Evolutionary conservation across 73 alveolate species (phyloP).

Genomic region (Stentor roeselii): DNA sequence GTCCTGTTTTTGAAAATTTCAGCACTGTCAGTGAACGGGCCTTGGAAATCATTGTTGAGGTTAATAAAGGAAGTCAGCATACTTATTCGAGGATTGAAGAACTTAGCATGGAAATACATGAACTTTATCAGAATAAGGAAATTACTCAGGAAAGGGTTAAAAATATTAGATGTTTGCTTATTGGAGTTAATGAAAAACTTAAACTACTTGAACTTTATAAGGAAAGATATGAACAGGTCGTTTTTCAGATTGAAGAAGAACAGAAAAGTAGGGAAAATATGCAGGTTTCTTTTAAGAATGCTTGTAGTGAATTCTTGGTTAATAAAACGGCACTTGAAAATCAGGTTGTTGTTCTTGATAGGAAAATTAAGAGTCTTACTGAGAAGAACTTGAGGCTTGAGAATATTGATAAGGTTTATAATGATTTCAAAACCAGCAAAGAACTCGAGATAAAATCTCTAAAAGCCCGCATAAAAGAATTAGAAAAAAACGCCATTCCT

Average conservation of each 20-base stretch:
- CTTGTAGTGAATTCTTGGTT: not conserved
- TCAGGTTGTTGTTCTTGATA: not conserved
- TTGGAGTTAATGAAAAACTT: not conserved
- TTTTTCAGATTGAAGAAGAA: not conserved
- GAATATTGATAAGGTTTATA: not conserved
- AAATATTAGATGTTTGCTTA: not conserved
- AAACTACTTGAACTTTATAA: not conserved
- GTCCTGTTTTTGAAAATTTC: not conserved
- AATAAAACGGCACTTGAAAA: not conserved
- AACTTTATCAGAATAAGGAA: not conserved
- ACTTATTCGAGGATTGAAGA: not conserved
- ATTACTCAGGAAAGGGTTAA: not conserved
- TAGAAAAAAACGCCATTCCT: not conserved
- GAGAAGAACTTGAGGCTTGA: not conserved
- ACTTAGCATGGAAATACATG: not conserved
- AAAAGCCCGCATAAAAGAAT: not conserved
- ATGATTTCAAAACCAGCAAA: too few relatives aligned
- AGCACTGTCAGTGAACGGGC: not conserved
- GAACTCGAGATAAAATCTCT: not conserved
- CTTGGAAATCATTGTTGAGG: not conserved
- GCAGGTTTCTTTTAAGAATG: not conserved
- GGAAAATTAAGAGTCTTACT: not conserved
- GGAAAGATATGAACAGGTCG: not conserved
- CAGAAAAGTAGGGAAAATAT: slow-evolving; percentile 9
- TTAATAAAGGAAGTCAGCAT: too few relatives aligned